Evolutionary conservation across 306 rosid genomes (phyloP).

Genomic region (Trifolium subterraneum): DNA sequence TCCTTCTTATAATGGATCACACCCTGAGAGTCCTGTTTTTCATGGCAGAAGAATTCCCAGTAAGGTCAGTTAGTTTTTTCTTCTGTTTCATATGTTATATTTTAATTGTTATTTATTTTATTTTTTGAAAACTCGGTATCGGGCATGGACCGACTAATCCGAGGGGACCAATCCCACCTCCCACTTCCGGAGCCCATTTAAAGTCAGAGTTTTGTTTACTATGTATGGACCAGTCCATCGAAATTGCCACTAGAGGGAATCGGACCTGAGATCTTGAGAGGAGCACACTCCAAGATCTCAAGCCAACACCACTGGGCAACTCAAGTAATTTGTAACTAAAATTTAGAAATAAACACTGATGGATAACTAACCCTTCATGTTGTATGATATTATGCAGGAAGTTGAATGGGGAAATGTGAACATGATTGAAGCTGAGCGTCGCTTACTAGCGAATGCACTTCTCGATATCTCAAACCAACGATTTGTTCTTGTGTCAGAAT

Average conservation of each 20-base stretch:
- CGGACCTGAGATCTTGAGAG: no score
- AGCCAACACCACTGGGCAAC: no score
- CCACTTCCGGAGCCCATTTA: no score
- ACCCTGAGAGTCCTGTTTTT: slow-evolving; percentile 62
- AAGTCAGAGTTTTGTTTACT: no score
- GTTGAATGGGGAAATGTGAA: slow-evolving; percentile 80
- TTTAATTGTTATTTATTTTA: no score
- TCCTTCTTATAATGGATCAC: slow-evolving; percentile 74
- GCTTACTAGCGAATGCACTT: slow-evolving; percentile 78
- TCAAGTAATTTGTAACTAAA: not conserved
- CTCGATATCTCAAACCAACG: slow-evolving; percentile 81
- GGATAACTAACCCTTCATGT: slow-evolving; percentile 8
- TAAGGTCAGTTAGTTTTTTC: slow-evolving; percentile 58
- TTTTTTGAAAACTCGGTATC: no score
- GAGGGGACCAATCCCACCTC: no score
- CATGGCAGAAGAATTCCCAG: slow-evolving; percentile 77
- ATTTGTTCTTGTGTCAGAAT: slow-evolving; percentile 74
- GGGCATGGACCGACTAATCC: no score
- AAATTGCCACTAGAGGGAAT: no score
- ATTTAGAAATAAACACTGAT: slow-evolving; percentile 2
- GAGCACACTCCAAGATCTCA: no score
- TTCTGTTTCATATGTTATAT: not conserved
- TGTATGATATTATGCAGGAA: slow-evolving; percentile 49
- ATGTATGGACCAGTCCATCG: no score
- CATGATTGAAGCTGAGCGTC: slow-evolving; percentile 89